Percentiles rank a stretch among this genome's conserved stretches.
Evolutionary conservation across 441 rosid genomes (phyloP).

Genomic region (Melastoma candidum): DNA sequence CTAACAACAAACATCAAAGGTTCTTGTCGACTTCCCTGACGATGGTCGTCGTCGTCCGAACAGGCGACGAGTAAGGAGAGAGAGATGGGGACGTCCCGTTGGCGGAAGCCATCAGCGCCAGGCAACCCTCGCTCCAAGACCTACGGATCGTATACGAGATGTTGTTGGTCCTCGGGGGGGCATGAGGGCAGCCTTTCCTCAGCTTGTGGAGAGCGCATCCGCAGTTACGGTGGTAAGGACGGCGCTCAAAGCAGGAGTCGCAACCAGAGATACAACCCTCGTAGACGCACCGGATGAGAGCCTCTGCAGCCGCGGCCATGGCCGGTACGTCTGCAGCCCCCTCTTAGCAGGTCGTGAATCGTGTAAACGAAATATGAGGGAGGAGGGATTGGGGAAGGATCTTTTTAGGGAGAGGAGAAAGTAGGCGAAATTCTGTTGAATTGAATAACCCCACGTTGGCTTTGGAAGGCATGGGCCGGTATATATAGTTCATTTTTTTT

Average conservation of each 20-base stretch:
- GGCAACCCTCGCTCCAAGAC: neutral
- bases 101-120: no score
- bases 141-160: neutral
- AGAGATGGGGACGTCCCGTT: neutral
- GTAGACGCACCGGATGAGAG: constrained; percentile 3
- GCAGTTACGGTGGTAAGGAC: constrained; percentile 4
- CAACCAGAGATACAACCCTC: constrained; percentile 9
- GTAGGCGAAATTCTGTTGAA: no score
- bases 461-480: no score
- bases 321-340: no score
- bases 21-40: no score
- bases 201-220: neutral
- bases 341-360: no score
- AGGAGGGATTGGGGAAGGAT: no score
- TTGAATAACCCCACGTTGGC: no score
- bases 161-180: neutral
- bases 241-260: constrained; percentile 4
- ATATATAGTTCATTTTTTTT: no score
- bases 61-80: neutral
- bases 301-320: constrained; percentile 6
- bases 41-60: neutral
- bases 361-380: no score
- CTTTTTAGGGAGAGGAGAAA: no score
- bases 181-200: neutral
- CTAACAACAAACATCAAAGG: no score